Conservation (phyloP, 129 eudicot species). For the Flaveria bidentis region DNA sequence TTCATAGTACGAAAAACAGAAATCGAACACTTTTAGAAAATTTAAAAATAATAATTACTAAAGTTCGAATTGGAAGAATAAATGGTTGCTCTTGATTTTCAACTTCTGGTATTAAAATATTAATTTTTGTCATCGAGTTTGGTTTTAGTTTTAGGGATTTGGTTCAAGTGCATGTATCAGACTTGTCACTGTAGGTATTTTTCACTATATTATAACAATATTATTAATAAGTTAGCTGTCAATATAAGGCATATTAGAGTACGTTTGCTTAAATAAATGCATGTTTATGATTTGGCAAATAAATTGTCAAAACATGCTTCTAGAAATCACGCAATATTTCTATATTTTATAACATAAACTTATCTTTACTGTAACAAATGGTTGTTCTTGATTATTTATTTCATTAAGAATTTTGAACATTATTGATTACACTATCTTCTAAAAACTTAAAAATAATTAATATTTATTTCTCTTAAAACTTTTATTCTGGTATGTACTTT, state of each 20-base stretch:
- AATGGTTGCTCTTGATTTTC: not conserved
- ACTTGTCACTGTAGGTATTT: not conserved
- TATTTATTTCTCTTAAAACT: too few species aligned
- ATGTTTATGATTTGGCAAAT: conserved; percentile 1
- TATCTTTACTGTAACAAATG: too few species aligned
- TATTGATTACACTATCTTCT: too few species aligned
- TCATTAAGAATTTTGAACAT: too few species aligned
- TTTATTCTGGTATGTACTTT: too few species aligned
- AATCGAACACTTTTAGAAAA: conserved; percentile 1
- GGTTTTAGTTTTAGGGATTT: not conserved
- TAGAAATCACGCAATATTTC: not conserved
- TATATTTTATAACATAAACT: too few species aligned
- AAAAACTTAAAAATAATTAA: too few species aligned
- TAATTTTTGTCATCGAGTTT: not conserved
- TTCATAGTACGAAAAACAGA: not conserved
- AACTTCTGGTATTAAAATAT: not conserved
- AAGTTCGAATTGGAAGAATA: not conserved
- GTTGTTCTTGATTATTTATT: too few species aligned
- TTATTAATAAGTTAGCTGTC: not conserved
- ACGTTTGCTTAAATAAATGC: not conserved
- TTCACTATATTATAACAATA: not conserved
- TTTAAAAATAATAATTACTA: not conserved
- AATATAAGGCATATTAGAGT: not conserved
- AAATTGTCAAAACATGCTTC: not conserved
- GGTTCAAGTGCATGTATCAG: conserved; percentile 13